phyloP scores from a whole-genome alignment of 2,329 filamentous ascomycete species.

The Myrmaecium sp. region DNA sequence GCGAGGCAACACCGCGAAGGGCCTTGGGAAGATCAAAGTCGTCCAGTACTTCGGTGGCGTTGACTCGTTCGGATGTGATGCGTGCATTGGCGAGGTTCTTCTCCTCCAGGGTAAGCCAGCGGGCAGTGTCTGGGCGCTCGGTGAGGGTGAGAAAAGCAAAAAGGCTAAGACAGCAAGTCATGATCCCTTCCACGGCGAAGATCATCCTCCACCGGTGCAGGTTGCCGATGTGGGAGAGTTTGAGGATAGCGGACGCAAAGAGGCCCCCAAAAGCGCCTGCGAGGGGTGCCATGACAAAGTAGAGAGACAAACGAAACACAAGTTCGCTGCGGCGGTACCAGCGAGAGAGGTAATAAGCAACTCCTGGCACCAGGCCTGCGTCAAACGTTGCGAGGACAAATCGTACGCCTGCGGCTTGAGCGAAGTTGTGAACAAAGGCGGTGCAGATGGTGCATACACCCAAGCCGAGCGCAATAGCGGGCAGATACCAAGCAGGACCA shows the following conservation, averaged over 20 bases:
- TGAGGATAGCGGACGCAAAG: constrained; percentile 43
- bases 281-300: constrained; percentile 53
- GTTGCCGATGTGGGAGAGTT: constrained; percentile 38
- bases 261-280: constrained; percentile 57
- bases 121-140: constrained; percentile 49
- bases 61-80: constrained; percentile 51
- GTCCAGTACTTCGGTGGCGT: constrained; percentile 45
- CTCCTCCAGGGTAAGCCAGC: constrained; percentile 48
- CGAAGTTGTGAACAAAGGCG: constrained; percentile 43
- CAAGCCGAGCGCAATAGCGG: constrained; percentile 32
- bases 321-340: constrained; percentile 58
- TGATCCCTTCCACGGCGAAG: constrained; percentile 54
- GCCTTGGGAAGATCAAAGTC: constrained; percentile 43
- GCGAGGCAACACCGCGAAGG: constrained; percentile 44
- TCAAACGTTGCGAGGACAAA: constrained; percentile 53
- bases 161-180: constrained; percentile 40
- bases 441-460: constrained; percentile 46
- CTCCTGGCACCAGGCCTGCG: constrained; percentile 56
- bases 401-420: constrained; percentile 40
- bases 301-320: constrained; percentile 48
- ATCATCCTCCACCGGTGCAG: constrained; percentile 51
- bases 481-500: constrained; percentile 57
- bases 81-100: constrained; percentile 49
- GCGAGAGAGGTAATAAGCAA: constrained; percentile 54
- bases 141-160: constrained; percentile 48